Evolutionary conservation across 345 rosid genomes (phyloP).

Genomic region (Pugionium cornutum): DNA sequence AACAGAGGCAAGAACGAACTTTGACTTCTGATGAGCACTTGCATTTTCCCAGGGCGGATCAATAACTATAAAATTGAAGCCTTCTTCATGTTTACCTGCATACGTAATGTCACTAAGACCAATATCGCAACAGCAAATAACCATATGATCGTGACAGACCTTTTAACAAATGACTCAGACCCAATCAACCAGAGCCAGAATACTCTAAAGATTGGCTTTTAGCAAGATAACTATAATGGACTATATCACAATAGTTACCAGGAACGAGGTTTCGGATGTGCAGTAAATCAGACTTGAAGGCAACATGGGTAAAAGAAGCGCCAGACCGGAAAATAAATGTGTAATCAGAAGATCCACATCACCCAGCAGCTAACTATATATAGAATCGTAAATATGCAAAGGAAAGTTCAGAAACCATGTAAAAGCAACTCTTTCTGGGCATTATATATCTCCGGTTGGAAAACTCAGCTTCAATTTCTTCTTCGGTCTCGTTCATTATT

Average conservation of each 20-base stretch:
- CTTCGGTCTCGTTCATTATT: slow-evolving; percentile 52
- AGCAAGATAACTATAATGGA: slow-evolving; percentile 3
- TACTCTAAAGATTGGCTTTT: slow-evolving; percentile 14
- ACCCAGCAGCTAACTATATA: slow-evolving; percentile 6
- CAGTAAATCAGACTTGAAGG: slow-evolving; percentile 74
- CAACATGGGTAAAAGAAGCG: slow-evolving; percentile 27
- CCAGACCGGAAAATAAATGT: slow-evolving; percentile 25
- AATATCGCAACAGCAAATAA: not conserved
- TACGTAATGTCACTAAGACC: not conserved
- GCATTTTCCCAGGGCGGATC: slow-evolving; percentile 98
- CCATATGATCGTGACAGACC: not conserved
- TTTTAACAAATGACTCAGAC: not conserved
- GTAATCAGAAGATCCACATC: slow-evolving; percentile 15
- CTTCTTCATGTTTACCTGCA: slow-evolving; percentile 61
- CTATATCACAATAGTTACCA: slow-evolving; percentile 52
- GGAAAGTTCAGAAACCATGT: slow-evolving; percentile 54
- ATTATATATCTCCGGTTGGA: slow-evolving; percentile 51
- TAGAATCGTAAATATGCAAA: slow-evolving; percentile 1
- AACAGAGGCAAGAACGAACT: slow-evolving; percentile 45
- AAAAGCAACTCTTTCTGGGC: slow-evolving; percentile 71
- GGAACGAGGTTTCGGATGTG: slow-evolving; percentile 79
- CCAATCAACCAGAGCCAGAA: not conserved
- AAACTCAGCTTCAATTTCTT: slow-evolving; percentile 72
- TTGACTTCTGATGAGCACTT: slow-evolving; percentile 77
- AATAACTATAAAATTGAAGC: slow-evolving; percentile 69